These are phyloP conservation scores for Marchantia polymorpha DNA, from an alignment of 225 moss, liverwort and hornwort genomes.

Conservation along the genomic window DNA sequence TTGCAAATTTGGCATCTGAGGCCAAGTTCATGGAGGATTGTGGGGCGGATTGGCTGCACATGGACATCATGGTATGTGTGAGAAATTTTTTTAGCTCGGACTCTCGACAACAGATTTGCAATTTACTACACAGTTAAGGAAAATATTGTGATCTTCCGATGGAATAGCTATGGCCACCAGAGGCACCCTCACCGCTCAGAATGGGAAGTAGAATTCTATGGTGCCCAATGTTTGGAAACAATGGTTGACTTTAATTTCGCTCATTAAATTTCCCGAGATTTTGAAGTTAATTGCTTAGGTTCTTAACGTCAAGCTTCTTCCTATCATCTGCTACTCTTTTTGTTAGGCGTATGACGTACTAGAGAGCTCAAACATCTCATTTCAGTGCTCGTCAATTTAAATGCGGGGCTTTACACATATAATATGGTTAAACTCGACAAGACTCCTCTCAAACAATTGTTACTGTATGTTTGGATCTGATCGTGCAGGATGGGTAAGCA, in stretches of 20 bases:
- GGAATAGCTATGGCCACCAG: no score
- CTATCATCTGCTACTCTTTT: background rate
- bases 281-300: no score
- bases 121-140: background rate
- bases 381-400: background rate
- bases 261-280: no score
- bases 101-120: background rate
- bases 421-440: no score
- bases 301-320: background rate
- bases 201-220: no score
- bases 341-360: background rate
- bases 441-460: no score
- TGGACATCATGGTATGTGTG: constrained; percentile 80
- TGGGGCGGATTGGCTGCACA: constrained; percentile 98
- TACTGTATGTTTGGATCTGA: constrained; percentile 9
- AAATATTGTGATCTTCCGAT: background rate
- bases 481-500: constrained; percentile 95
- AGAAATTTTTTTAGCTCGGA: background rate
- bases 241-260: no score
- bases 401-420: no score
- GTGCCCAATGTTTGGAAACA: no score
- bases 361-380: background rate
- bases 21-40: constrained; percentile 87
- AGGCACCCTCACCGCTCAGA: no score
- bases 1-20: constrained; percentile 92